phyloP scores from a whole-genome alignment of 2,329 filamentous ascomycete genomes.

The Fusarium citri region DNA sequence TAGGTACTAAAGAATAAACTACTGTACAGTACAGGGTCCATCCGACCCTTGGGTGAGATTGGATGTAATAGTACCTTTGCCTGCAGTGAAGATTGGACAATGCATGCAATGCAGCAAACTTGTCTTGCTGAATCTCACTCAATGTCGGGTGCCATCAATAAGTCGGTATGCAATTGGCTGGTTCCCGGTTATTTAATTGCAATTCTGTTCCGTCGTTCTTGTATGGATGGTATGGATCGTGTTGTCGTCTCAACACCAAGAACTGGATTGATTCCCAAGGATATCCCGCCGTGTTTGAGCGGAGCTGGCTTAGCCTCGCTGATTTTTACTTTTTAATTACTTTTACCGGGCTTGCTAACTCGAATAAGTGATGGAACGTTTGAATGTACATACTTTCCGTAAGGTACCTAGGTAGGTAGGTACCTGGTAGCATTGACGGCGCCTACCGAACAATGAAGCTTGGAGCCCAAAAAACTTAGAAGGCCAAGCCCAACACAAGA shows the following conservation, averaged over 20 bases:
- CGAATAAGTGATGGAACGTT: constrained; percentile 22
- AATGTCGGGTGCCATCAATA: neutral
- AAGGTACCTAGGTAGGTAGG: too few relatives aligned
- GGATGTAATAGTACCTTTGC: too few relatives aligned
- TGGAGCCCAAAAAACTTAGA: constrained; percentile 35
- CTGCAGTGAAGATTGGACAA: constrained; percentile 6
- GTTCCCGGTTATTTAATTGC: constrained; percentile 1
- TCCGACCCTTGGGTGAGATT: constrained; percentile 11
- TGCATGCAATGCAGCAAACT: constrained; percentile 3
- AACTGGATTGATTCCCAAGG: constrained; percentile 23
- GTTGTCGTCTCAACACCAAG: constrained; percentile 20
- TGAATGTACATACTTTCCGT: neutral
- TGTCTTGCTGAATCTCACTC: constrained; percentile 3
- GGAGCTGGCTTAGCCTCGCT: constrained; percentile 32
- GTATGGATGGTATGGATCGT: neutral
- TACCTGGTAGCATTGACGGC: constrained; percentile 16
- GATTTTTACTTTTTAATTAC: constrained; percentile 22
- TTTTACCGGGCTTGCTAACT: constrained; percentile 23
- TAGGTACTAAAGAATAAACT: neutral
- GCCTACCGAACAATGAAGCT: constrained; percentile 22
- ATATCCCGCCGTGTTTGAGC: constrained; percentile 29
- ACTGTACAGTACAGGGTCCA: neutral
- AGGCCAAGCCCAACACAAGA: constrained; percentile 27
- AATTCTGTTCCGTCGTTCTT: neutral
- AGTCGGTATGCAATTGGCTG: neutral